Percentiles rank a stretch among this genome's conserved stretches.
These are phyloP conservation scores for Mortierella sp. DNA, from an alignment of 371 early-diverging fungal genomes.

Conservation along the genomic window DNA sequence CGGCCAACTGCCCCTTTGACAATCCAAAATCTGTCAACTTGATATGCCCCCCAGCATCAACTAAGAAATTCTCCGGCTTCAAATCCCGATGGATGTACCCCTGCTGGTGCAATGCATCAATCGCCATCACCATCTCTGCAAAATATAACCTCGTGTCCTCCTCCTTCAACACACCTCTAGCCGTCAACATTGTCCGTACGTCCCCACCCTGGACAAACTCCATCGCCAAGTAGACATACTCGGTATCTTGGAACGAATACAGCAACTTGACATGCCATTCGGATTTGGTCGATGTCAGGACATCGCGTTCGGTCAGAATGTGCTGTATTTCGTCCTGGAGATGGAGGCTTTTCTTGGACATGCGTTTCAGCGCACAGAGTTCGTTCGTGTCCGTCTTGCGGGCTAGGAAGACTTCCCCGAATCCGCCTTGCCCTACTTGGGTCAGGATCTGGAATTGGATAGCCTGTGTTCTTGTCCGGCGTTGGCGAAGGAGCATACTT, in stretches of 20 bases:
- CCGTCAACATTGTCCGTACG: constrained; percentile 75
- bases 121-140: constrained; percentile 78
- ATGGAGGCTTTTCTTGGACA: constrained; percentile 80
- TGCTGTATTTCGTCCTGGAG: constrained; percentile 77
- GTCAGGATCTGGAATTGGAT: constrained; percentile 78
- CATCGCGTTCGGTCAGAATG: constrained; percentile 85
- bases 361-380: constrained; percentile 88
- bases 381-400: constrained; percentile 79
- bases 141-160: constrained; percentile 74
- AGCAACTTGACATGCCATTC: constrained; percentile 80
- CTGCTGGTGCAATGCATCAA: constrained; percentile 77
- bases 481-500: constrained; percentile 67
- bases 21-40: constrained; percentile 94
- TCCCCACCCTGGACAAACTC: constrained; percentile 90
- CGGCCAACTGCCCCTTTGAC: constrained; percentile 80
- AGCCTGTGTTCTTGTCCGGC: constrained; percentile 74
- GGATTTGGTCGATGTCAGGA: constrained; percentile 71
- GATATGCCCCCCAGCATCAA: constrained; percentile 79
- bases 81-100: constrained; percentile 76
- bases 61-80: constrained; percentile 75
- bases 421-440: constrained; percentile 91
- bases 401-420: constrained; percentile 80
- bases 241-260: constrained; percentile 76
- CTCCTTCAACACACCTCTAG: constrained; percentile 68
- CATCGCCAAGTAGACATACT: constrained; percentile 78